A percentile compares a stretch with the other conserved stretches of the same genome.
These are phyloP conservation scores for Calonectria montana DNA, from an alignment of 2,329 filamentous ascomycete genomes.

Conservation along the genomic window DNA sequence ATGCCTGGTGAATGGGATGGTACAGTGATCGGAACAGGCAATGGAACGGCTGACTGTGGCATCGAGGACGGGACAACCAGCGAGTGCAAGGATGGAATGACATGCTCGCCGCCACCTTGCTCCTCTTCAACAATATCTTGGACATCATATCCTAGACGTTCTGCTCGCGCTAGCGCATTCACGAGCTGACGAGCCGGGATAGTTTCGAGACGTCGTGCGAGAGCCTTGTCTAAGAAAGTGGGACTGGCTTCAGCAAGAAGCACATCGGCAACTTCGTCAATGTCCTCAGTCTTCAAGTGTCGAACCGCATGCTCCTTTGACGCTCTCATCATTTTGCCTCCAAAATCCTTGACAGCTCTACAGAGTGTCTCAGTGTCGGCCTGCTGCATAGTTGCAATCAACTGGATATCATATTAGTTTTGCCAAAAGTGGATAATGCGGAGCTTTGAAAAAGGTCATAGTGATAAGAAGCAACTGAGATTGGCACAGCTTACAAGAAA, in stretches of 20 bases:
- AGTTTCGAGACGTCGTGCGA: slow-evolving; percentile 63
- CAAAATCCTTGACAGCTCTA: slow-evolving; percentile 58
- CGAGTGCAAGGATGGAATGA: slow-evolving; percentile 48
- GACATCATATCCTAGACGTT: slow-evolving; percentile 67
- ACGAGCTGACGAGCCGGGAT: slow-evolving; percentile 66
- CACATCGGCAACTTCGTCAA: slow-evolving; percentile 58
- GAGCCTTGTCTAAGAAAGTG: slow-evolving; percentile 62
- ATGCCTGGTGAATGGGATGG: slow-evolving; percentile 3
- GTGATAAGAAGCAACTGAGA: not conserved
- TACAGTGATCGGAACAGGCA: slow-evolving; percentile 10
- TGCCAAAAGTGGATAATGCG: not conserved
- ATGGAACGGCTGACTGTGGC: not conserved
- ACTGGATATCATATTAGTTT: slow-evolving; percentile 49
- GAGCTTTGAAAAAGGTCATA: not conserved
- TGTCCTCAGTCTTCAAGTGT: slow-evolving; percentile 52
- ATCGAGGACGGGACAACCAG: slow-evolving; percentile 15
- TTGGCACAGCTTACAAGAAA: slow-evolving; percentile 59
- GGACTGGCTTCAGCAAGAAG: slow-evolving; percentile 61
- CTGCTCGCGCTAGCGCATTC: slow-evolving; percentile 66
- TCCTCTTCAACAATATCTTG: slow-evolving; percentile 60
- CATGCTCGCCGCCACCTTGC: slow-evolving; percentile 45
- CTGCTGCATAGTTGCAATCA: slow-evolving; percentile 62
- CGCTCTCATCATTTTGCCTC: slow-evolving; percentile 53
- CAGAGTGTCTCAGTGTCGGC: slow-evolving; percentile 51
- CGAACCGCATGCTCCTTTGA: slow-evolving; percentile 55